A percentile compares a stretch with the other conserved stretches of the same genome.
These are phyloP conservation scores for Acacia crassicarpa DNA, from an alignment of 306 rosid genomes.

Conservation along the genomic window DNA sequence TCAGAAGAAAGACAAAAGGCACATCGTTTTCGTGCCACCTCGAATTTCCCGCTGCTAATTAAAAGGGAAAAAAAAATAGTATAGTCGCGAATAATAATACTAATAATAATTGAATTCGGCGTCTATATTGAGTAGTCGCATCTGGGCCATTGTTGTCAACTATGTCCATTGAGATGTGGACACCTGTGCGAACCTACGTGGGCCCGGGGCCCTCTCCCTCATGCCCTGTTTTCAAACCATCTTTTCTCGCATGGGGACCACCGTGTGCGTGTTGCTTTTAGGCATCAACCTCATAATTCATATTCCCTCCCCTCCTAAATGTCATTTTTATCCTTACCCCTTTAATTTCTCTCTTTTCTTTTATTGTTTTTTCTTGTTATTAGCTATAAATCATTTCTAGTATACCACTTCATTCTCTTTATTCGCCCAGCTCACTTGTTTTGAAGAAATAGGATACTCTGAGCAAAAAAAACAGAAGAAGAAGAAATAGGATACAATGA, in stretches of 20 bases:
- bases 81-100: neutral
- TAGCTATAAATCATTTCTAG: neutral
- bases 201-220: neutral
- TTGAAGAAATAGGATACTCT: neutral
- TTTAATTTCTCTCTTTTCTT: neutral
- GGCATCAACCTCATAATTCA: slow-evolving; percentile 10
- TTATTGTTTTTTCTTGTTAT: too few species aligned
- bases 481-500: neutral
- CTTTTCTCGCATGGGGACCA: neutral
- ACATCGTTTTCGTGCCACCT: slow-evolving; percentile 4
- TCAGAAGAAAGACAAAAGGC: neutral
- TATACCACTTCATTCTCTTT: neutral
- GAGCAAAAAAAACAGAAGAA: too few species aligned
- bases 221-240: neutral
- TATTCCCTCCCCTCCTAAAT: neutral
- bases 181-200: neutral
- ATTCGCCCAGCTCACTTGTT: neutral
- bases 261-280: neutral
- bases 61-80: neutral
- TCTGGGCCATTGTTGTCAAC: neutral
- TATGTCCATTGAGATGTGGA: neutral
- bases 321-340: neutral
- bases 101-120: neutral
- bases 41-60: neutral
- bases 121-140: neutral